phyloP scores from a whole-genome alignment of 2,329 filamentous ascomycete genomes.

The Arthrobotrys entomopaga region DNA sequence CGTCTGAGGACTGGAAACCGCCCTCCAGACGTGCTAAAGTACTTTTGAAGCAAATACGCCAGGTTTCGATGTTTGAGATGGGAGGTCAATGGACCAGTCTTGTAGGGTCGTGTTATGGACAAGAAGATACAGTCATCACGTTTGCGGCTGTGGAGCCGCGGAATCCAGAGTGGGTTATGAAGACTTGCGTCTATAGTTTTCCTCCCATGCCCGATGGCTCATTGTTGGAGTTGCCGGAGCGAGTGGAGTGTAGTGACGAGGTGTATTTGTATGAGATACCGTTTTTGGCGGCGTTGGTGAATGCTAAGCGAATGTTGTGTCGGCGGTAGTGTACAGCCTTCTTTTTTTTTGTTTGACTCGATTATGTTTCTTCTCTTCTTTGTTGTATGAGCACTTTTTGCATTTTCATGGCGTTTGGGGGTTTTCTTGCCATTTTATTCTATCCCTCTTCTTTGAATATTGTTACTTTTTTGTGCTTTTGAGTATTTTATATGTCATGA shows the following conservation, averaged over 20 bases:
- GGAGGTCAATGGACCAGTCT: background rate
- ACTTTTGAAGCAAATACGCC: conserved; percentile 1
- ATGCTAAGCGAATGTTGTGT: background rate
- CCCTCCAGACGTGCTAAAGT: background rate
- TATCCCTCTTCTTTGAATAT: background rate
- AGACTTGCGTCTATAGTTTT: conserved; percentile 20
- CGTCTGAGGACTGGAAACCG: background rate
- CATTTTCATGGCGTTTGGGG: conserved; percentile 1
- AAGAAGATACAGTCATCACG: conserved; percentile 21
- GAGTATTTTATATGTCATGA: conserved; percentile 15
- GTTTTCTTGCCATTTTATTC: background rate
- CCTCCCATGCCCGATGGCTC: conserved; percentile 8
- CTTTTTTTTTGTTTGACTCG: conserved; percentile 5
- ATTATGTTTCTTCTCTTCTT: background rate
- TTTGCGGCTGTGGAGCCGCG: conserved; percentile 18
- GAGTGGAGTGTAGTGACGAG: conserved; percentile 8
- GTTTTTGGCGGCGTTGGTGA: conserved; percentile 12
- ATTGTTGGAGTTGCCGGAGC: background rate
- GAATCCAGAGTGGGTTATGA: background rate
- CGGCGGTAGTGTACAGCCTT: conserved; percentile 5
- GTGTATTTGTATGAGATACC: background rate
- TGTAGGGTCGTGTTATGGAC: conserved; percentile 2
- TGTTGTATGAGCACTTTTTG: conserved; percentile 2
- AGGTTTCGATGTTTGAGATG: background rate
- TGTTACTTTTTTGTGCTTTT: background rate